Evolutionary conservation across 208 protist genomes (phyloP).

Genomic region (Acanthamoeba royreba): DNA sequence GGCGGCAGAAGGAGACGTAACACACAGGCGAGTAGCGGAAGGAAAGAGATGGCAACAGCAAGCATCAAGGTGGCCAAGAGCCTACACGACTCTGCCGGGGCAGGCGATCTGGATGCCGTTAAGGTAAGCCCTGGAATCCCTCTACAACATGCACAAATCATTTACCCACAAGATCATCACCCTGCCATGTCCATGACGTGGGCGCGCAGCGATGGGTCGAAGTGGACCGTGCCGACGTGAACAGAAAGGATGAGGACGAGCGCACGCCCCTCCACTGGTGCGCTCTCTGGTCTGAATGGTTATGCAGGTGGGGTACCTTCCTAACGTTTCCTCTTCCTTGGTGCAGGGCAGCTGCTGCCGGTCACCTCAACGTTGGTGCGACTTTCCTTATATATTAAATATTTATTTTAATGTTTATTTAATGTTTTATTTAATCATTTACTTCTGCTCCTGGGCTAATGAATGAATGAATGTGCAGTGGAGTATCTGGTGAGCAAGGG

Average conservation of each 20-base stretch:
- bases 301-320: too few relatives aligned
- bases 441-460: background rate
- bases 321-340: background rate
- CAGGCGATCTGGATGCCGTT: background rate
- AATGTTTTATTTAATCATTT: too few relatives aligned
- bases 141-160: too few relatives aligned
- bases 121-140: too few relatives aligned
- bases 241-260: background rate
- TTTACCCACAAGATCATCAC: too few relatives aligned
- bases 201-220: background rate
- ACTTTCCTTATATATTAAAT: background rate
- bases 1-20: too few relatives aligned
- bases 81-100: background rate
- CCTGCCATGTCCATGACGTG: too few relatives aligned
- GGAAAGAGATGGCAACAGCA: too few relatives aligned
- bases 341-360: background rate
- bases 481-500: conserved; percentile 25
- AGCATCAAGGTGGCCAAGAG: background rate
- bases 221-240: background rate
- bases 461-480: background rate
- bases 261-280: background rate
- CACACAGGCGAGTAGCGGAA: too few relatives aligned
- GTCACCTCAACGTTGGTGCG: background rate
- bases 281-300: too few relatives aligned
- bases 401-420: background rate